These are phyloP conservation scores for Aspergillus olivimuriae DNA, from an alignment of 495 filamentous ascomycete genomes.

Conservation along the genomic window DNA sequence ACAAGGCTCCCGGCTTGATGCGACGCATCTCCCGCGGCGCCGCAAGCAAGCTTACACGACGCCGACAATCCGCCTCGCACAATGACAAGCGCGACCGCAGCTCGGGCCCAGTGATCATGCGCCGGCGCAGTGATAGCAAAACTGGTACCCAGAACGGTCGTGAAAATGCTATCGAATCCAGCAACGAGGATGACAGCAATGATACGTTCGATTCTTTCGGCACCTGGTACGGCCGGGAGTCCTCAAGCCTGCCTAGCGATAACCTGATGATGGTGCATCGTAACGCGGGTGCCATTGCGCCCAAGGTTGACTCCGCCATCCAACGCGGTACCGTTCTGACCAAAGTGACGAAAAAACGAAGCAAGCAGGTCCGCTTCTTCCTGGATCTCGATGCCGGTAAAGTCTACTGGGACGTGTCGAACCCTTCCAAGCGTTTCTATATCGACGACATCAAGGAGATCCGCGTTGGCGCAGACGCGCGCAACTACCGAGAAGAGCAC, in stretches of 20 bases:
- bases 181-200: conserved; percentile 58
- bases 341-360: conserved; percentile 79
- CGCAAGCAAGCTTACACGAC: conserved; percentile 52
- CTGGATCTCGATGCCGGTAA: conserved; percentile 77
- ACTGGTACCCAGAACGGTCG: conserved; percentile 52
- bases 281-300: conserved; percentile 48
- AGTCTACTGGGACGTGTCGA: conserved; percentile 78
- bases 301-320: conserved; percentile 62
- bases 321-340: conserved; percentile 68
- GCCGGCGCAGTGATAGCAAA: conserved; percentile 82
- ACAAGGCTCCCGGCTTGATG: conserved; percentile 55
- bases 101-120: conserved; percentile 79
- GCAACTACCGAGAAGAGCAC: conserved; percentile 83
- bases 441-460: conserved; percentile 94
- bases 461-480: conserved; percentile 74
- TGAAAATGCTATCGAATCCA: conserved; percentile 43
- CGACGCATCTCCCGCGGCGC: conserved; percentile 61
- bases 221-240: conserved; percentile 31
- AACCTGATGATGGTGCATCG: conserved; percentile 24
- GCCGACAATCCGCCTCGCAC: conserved; percentile 66
- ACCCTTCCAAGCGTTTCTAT: conserved; percentile 75
- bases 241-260: conserved; percentile 35
- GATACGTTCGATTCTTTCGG: conserved; percentile 43
- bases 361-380: conserved; percentile 65
- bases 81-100: conserved; percentile 75